These are phyloP conservation scores for Crotalaria pallida DNA, from an alignment of 306 rosid species.

Conservation along the genomic window DNA sequence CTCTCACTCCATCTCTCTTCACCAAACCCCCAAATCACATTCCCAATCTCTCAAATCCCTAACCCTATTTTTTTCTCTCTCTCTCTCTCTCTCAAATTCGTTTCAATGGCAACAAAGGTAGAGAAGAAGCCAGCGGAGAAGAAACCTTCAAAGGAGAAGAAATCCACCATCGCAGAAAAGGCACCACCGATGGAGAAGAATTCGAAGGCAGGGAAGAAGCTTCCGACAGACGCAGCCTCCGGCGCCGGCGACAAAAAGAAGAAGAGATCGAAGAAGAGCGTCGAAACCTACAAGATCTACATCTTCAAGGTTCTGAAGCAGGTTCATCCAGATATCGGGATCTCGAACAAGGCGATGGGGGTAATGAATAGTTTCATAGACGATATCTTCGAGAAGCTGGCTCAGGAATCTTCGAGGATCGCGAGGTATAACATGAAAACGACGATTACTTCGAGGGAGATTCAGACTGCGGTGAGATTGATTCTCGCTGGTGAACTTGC, in stretches of 20 bases:
- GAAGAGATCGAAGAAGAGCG: slow-evolving; percentile 60
- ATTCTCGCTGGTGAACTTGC: slow-evolving; percentile 73
- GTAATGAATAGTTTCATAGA: slow-evolving; percentile 79
- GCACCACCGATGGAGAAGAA: slow-evolving; percentile 71
- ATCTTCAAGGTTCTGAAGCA: slow-evolving; percentile 90
- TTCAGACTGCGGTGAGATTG: too few relatives aligned
- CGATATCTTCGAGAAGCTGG: slow-evolving; percentile 72
- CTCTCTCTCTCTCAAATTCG: neutral
- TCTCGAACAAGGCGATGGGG: slow-evolving; percentile 82
- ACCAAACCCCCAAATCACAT: neutral
- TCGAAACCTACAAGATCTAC: slow-evolving; percentile 71
- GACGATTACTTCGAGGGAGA: too few relatives aligned
- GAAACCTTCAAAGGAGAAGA: slow-evolving; percentile 54
- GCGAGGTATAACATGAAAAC: slow-evolving; percentile 72
- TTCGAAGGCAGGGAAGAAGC: slow-evolving; percentile 75
- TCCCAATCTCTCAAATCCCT: neutral
- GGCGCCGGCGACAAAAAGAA: slow-evolving; percentile 70
- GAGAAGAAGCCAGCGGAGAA: slow-evolving; percentile 82
- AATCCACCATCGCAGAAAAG: slow-evolving; percentile 59
- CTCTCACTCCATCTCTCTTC: rapidly evolving
- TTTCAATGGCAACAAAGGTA: slow-evolving; percentile 51
- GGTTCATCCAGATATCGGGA: slow-evolving; percentile 78
- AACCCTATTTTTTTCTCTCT: neutral
- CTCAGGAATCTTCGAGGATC: slow-evolving; percentile 45
- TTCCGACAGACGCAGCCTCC: slow-evolving; percentile 54